Base-by-base conservation (phyloP, 305 asterid species). In the Fraxinus greggii region DNA sequence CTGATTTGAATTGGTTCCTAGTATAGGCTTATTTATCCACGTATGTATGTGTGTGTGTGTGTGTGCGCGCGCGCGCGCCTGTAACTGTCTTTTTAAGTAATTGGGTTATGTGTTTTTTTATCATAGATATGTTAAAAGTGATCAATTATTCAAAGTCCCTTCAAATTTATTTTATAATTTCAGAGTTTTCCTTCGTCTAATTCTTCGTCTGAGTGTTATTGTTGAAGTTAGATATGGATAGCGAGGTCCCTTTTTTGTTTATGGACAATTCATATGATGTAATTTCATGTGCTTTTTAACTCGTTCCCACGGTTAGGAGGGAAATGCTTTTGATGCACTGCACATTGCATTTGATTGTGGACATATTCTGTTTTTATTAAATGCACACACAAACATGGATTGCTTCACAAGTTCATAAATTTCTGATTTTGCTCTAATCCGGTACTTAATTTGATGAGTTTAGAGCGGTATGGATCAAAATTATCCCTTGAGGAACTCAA, bases 381-480 rank as follows among this genome's bases (percentile, higher is more conserved):
- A 23, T 21, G 9, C n/a, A 2, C 7, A 61, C 1, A 2, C 32
- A 24, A 21, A 63, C 17, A 2, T 0, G 7, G 33, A 63, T 24
- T 63, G 33, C 33, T 24, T 63, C 31, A 63, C 5, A 63, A 24
- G 29, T 24, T 24, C 40, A 35, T 35, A 6, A 4, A 24, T 56
- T 78, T 42, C 51, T 38, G 6, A 12, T 38, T 31, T 26, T 29
- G 67, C 26, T 19, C 10, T 33, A 33, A 5, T 35, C 40, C 72
- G 75, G 40, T 42, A 12, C 38, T 75, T 38, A 12, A 23, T 79
- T 63, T 35, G 40, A 45, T 81, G 82, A 76, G 59, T 78, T 61
- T 91, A 95, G 99, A 95, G 89, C 92, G 97, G 51, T 95, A 95
- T 79, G n/a, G 99, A 75, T 87, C 93, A 15, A 87, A 83, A 76